A percentile compares a stretch with the other conserved stretches of the same genome.
phyloP scores from a whole-genome alignment of 2,329 filamentous ascomycete species.

The Penicillium freii region DNA sequence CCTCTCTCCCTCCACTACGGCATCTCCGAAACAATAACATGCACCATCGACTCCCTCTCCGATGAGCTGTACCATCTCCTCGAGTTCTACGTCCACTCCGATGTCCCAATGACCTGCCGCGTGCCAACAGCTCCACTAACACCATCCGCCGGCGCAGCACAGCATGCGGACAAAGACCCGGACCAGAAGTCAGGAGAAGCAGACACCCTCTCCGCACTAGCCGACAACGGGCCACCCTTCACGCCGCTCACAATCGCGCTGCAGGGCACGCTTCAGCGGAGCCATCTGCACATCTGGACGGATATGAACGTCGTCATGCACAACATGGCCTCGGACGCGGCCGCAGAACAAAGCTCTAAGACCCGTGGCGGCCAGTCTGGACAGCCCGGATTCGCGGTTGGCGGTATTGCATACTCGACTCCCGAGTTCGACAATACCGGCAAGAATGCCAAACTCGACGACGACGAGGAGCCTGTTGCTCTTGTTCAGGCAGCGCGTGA shows the following conservation, averaged over 20 bases:
- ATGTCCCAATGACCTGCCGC: slow-evolving; percentile 88
- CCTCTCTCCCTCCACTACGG: slow-evolving; percentile 87
- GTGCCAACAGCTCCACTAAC: slow-evolving; percentile 72
- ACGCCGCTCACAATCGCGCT: slow-evolving; percentile 86
- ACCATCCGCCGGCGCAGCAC: slow-evolving; percentile 14
- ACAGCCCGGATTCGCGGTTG: slow-evolving; percentile 74
- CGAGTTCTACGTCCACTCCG: slow-evolving; percentile 95
- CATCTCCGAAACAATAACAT: slow-evolving; percentile 60
- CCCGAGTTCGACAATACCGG: slow-evolving; percentile 61
- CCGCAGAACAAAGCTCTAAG: slow-evolving; percentile 52
- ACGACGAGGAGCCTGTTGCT: slow-evolving; percentile 47
- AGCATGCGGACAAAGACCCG: slow-evolving; percentile 33
- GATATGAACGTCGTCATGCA: slow-evolving; percentile 88
- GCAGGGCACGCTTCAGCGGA: slow-evolving; percentile 81
- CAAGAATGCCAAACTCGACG: slow-evolving; percentile 16
- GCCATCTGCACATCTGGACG: slow-evolving; percentile 86
- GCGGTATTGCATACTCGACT: slow-evolving; percentile 81
- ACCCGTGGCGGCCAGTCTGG: slow-evolving; percentile 42
- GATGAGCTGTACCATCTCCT: slow-evolving; percentile 56
- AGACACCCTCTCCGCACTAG: slow-evolving; percentile 41
- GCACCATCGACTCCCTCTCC: slow-evolving; percentile 52
- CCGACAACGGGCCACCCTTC: slow-evolving; percentile 36
- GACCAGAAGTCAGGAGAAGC: slow-evolving; percentile 49
- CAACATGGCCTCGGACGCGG: slow-evolving; percentile 35
- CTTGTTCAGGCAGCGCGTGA: slow-evolving; percentile 45